A percentile compares a stretch with the other conserved stretches of the same genome.
These are phyloP conservation scores for Daldinia vernicosa DNA, from an alignment of 495 filamentous ascomycete species.

Conservation along the genomic window DNA sequence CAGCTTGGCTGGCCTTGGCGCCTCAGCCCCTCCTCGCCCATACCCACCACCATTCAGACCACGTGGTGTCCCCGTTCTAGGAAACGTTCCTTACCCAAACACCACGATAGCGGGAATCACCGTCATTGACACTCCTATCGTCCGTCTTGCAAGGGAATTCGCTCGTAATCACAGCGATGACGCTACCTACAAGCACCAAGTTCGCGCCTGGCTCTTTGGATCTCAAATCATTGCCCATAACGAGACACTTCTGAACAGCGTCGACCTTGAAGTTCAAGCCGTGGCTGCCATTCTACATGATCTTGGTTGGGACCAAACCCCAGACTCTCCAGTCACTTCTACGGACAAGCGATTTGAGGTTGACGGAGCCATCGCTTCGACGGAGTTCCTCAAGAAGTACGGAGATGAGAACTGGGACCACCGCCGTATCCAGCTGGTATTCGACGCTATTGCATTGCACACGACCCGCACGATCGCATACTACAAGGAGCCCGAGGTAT, in stretches of 20 bases:
- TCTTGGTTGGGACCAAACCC: constrained; percentile 57
- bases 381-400: constrained; percentile 47
- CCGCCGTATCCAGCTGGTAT: constrained; percentile 54
- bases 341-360: constrained; percentile 56
- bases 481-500: constrained; percentile 55
- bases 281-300: constrained; percentile 63
- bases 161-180: constrained; percentile 49
- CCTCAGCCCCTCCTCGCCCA: constrained; percentile 4
- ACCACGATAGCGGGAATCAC: constrained; percentile 44
- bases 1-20: constrained; percentile 11
- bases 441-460: constrained; percentile 55
- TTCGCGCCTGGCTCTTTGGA: constrained; percentile 55
- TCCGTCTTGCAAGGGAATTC: constrained; percentile 51
- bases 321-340: constrained; percentile 40
- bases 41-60: not conserved
- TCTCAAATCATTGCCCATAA: constrained; percentile 49
- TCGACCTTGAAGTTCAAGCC: constrained; percentile 61
- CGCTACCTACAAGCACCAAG: constrained; percentile 54
- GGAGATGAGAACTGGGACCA: constrained; percentile 47
- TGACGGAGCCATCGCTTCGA: constrained; percentile 53
- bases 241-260: constrained; percentile 41
- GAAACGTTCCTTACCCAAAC: constrained; percentile 26
- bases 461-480: constrained; percentile 47
- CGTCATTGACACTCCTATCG: constrained; percentile 54
- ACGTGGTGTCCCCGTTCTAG: constrained; percentile 15